Conservation (phyloP, 1,284 basidiomycete genomes). For the Heterobasidion occidentale region DNA sequence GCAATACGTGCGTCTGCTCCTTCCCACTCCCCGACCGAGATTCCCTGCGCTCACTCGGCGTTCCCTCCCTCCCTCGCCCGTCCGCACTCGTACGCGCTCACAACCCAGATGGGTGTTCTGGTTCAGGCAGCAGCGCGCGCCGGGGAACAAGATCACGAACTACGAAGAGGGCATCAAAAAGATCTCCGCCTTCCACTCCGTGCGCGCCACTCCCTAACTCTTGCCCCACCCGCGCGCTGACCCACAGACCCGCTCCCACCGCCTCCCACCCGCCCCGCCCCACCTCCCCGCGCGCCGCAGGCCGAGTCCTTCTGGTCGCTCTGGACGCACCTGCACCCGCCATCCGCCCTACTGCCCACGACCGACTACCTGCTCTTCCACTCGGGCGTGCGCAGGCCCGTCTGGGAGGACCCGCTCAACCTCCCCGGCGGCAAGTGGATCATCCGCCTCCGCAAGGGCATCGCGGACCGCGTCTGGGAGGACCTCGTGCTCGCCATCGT, state of each 20-base stretch:
- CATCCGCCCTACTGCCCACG: conserved; percentile 65
- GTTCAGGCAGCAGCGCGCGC: conserved; percentile 77
- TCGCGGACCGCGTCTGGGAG: conserved; percentile 79
- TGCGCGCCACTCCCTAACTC: conserved; percentile 25
- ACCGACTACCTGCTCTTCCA: conserved; percentile 86
- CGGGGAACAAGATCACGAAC: conserved; percentile 72
- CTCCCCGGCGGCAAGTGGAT: conserved; percentile 89
- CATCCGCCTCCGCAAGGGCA: conserved; percentile 75
- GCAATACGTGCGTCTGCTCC: conserved; percentile 78
- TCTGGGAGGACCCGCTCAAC: conserved; percentile 89
- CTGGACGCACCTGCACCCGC: conserved; percentile 72
- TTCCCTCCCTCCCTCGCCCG: not conserved
- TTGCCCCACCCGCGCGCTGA: conserved; percentile 14
- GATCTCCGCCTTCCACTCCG: conserved; percentile 70
- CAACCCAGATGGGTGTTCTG: conserved; percentile 70
- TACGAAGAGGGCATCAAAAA: conserved; percentile 87
- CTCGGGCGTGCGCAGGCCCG: conserved; percentile 69
- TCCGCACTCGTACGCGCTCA: not conserved
- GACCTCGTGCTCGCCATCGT: conserved; percentile 71
- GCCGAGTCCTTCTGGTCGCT: conserved; percentile 83
- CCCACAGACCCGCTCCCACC: not conserved
- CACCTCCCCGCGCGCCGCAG: conserved; percentile 29
- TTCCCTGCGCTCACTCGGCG: not conserved
- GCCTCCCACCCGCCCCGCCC: too few species aligned
- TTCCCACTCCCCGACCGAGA: too few species aligned